Evolutionary conservation across 176 grass and related monocot species (phyloP), one percentile per base, ranked within the genome.

Genomic region (Oryza brachyantha): DNA sequence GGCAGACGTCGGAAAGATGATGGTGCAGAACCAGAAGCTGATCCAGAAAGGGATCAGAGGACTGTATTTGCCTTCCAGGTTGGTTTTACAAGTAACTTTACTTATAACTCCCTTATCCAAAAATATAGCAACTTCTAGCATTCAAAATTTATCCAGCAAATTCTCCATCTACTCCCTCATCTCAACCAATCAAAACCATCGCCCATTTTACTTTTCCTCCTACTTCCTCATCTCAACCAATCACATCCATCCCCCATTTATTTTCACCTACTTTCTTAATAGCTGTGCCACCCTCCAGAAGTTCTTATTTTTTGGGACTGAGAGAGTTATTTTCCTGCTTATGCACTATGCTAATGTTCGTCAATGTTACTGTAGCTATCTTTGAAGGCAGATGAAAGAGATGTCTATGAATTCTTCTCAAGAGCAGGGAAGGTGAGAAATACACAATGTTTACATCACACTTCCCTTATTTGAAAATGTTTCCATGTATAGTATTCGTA

Each of bases 391-490:
- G 92, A 95, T 37, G 96, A 99, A 89, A 89, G 96, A 62, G 96
- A 99, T 84, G 90, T 99, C 36, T 99, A 95, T 61, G 96, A 99
- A 64, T 99, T 99, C 61, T 99, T 99, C 77, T 99, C 96, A 59
- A 99, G 86, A 82, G 96, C 96, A 85, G 96, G 96, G 84, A 99
- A 99, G 96, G 96, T 99, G 29, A 50, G 87, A 68, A 68, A 10
- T 28, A 48, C 41, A 17, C 16, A 55, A 62, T 73, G 29, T 65
- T 74, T 28, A 37, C 3, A 17, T 48, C 28, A 41, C 10, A 68
- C 41, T 57, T 7, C 40, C 36, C 52, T 39, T 4, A 16, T 61
- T 61, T 61, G 72, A 59, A 73, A 64, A 8, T 26, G 3, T 41
- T 40, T 14, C 34, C 19, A 72, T 64, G 2, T 52, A 54, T 5